Evolutionary conservation across 129 eudicot genomes (phyloP).

Genomic region (Tagetes patula): DNA sequence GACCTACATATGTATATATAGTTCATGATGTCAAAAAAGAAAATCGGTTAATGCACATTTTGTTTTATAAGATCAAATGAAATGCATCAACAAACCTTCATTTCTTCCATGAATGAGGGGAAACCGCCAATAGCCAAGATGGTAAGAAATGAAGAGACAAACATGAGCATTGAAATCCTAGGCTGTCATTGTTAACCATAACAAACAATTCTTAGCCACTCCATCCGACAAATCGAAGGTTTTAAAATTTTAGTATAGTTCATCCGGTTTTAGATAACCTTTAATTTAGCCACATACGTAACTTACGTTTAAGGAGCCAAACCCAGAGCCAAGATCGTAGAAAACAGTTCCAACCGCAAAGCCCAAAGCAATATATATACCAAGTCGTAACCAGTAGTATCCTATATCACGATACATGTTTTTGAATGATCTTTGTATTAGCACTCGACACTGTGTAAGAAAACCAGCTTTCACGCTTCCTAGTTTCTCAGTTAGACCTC

Average conservation of each 20-base stretch:
- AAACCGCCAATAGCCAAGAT: slow-evolving; percentile 81
- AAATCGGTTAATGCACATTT: neutral
- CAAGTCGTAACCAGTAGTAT: slow-evolving; percentile 76
- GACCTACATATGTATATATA: slow-evolving; percentile 32
- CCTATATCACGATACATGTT: slow-evolving; percentile 78
- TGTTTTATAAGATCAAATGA: neutral
- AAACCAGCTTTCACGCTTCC: slow-evolving; percentile 43
- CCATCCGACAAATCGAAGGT: neutral
- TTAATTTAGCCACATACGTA: neutral
- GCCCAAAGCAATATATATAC: slow-evolving; percentile 50
- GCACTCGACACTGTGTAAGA: slow-evolving; percentile 45
- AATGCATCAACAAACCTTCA: slow-evolving; percentile 50
- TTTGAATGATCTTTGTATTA: slow-evolving; percentile 52
- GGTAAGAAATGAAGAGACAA: slow-evolving; percentile 63
- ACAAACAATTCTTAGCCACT: neutral
- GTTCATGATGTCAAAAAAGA: neutral
- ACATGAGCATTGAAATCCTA: slow-evolving; percentile 65
- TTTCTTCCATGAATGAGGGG: slow-evolving; percentile 85
- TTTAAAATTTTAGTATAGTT: neutral
- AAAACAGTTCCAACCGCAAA: slow-evolving; percentile 59
- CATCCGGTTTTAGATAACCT: neutral
- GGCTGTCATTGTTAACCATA: slow-evolving; percentile 42
- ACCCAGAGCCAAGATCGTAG: slow-evolving; percentile 42
- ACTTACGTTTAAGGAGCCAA: slow-evolving; percentile 64
- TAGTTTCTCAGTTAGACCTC: slow-evolving; percentile 30